These are phyloP conservation scores for Tuber melanosporum DNA, from an alignment of 495 filamentous ascomycete species.

Conservation along the genomic window DNA sequence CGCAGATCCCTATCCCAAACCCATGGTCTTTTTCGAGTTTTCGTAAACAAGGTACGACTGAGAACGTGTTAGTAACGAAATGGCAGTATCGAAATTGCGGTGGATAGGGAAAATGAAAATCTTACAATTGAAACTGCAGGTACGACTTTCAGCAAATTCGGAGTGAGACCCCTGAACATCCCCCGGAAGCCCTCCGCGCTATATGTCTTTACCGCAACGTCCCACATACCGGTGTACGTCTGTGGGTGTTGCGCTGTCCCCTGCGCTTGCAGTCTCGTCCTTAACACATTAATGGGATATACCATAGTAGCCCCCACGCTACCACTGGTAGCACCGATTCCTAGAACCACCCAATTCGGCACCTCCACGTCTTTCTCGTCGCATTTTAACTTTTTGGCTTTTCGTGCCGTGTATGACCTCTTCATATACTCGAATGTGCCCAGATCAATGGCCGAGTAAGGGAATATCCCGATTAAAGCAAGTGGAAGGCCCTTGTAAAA, in stretches of 20 bases:
- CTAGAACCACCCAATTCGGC: conserved; percentile 80
- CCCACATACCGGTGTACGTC: conserved; percentile 80
- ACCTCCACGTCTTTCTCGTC: conserved; percentile 86
- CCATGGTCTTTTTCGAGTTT: conserved; percentile 75
- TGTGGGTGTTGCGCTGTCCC: conserved; percentile 85
- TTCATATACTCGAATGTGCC: conserved; percentile 93
- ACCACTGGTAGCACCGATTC: conserved; percentile 83
- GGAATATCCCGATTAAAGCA: conserved; percentile 92
- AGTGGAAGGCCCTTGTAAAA: conserved; percentile 91
- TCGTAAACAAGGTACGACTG: conserved; percentile 88
- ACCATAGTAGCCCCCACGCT: conserved; percentile 90
- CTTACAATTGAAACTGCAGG: conserved; percentile 83
- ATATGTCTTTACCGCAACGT: conserved; percentile 76
- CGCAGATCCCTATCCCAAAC: conserved; percentile 51
- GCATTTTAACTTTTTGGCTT: conserved; percentile 61
- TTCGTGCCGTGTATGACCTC: conserved; percentile 58
- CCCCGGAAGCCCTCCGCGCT: conserved; percentile 76
- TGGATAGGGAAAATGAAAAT: conserved; percentile 7
- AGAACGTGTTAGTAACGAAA: conserved; percentile 37
- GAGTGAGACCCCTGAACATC: conserved; percentile 89
- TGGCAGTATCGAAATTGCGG: conserved; percentile 15
- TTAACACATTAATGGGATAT: conserved; percentile 90
- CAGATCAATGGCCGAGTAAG: conserved; percentile 94
- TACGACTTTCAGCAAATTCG: conserved; percentile 93
- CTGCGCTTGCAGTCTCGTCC: conserved; percentile 89